phyloP scores from a whole-genome alignment of 768 basidiomycete species.

The Coprinopsis strossmayeri region DNA sequence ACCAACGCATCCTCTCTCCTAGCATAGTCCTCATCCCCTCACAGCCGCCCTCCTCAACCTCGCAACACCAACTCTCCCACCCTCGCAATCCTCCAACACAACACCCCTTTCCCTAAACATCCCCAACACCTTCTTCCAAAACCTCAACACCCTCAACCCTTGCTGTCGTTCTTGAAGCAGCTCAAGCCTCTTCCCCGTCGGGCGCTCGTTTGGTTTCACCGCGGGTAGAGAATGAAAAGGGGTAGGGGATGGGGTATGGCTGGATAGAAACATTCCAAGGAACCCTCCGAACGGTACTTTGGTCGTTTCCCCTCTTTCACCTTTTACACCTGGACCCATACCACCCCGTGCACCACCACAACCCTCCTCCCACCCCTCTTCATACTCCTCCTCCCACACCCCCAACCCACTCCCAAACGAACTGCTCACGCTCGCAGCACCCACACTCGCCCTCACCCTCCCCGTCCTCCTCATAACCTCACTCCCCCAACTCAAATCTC shows the following conservation, averaged over 20 bases:
- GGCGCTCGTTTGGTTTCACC: conserved; percentile 19
- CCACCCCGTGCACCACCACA: neutral
- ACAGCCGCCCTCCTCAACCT: conserved; percentile 23
- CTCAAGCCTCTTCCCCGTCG: conserved; percentile 18
- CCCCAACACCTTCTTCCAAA: conserved; percentile 44
- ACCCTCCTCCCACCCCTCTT: neutral
- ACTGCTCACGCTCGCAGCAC: conserved; percentile 6
- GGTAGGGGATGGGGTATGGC: too few species aligned
- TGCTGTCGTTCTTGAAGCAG: conserved; percentile 8
- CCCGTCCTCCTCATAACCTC: conserved; percentile 42
- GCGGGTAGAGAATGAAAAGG: conserved; percentile 7
- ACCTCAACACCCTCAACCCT: conserved; percentile 21
- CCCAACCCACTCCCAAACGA: neutral
- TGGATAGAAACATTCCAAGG: too few species aligned
- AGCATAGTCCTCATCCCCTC: too few species aligned
- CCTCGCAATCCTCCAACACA: conserved; percentile 59
- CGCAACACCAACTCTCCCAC: conserved; percentile 46
- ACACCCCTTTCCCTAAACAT: conserved; percentile 49
- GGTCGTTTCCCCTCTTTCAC: neutral
- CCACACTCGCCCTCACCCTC: conserved; percentile 9
- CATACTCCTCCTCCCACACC: neutral
- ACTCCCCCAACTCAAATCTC: conserved; percentile 59
- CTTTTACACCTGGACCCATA: neutral
- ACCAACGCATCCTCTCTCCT: too few species aligned
- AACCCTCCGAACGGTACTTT: too few species aligned